These are phyloP conservation scores for Gnaphalium uliginosum DNA, from an alignment of 129 eudicot species.

Conservation along the genomic window DNA sequence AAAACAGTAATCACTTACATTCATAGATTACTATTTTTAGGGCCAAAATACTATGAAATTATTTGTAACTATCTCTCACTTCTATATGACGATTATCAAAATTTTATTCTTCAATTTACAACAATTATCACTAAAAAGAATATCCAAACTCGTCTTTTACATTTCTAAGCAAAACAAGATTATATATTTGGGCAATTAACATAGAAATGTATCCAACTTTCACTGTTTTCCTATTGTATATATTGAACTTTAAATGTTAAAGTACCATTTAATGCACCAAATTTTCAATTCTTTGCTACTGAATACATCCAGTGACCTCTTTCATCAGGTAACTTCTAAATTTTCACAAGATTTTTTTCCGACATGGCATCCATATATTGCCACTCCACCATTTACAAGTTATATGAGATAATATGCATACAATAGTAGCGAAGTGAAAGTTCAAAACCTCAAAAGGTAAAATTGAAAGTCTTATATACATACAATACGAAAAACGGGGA, in stretches of 20 bases:
- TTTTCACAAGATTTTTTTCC: not conserved
- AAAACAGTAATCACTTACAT: not conserved
- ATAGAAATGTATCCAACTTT: not conserved
- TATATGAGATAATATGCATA: not conserved
- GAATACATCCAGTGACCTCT: not conserved
- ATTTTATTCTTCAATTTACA: too few relatives aligned
- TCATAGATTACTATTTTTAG: not conserved
- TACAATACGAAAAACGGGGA: not conserved
- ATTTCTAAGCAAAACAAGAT: not conserved
- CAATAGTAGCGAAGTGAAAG: not conserved
- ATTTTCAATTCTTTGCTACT: not conserved
- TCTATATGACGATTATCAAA: not conserved
- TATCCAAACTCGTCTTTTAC: not conserved
- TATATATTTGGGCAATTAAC: not conserved
- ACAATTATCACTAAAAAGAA: not conserved
- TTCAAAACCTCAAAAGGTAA: not conserved
- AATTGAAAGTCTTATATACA: not conserved
- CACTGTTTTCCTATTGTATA: not conserved
- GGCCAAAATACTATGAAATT: not conserved
- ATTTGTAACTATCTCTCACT: not conserved
- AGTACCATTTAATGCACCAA: not conserved
- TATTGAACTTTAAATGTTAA: not conserved
- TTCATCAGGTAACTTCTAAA: not conserved
- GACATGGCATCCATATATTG: not conserved
- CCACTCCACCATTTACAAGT: not conserved